These are phyloP conservation scores for Pseudogymnoascus sp. DNA, from an alignment of 2,329 filamentous ascomycete genomes.

Conservation along the genomic window DNA sequence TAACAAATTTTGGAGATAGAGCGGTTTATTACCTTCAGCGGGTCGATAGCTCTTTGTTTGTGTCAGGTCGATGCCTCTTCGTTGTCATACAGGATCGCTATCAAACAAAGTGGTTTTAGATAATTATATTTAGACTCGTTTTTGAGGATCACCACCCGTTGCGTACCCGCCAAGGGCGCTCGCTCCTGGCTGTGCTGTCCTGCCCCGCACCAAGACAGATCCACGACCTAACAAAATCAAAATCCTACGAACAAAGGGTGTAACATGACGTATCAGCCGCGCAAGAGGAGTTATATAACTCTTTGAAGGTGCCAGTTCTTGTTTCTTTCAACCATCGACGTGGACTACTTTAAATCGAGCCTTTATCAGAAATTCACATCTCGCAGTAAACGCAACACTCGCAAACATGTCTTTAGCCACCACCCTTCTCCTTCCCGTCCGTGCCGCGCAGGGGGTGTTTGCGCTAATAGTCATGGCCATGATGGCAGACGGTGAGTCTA, in stretches of 20 bases:
- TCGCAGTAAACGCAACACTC: not conserved
- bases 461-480: not conserved
- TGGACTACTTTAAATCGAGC: not conserved
- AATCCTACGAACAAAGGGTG: not conserved
- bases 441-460: not conserved
- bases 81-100: not conserved
- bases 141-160: not conserved
- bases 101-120: not conserved
- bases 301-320: not conserved
- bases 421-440: not conserved
- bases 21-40: not conserved
- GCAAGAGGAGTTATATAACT: not conserved
- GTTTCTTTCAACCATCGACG: not conserved
- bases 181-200: not conserved
- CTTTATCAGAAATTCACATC: not conserved
- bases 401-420: not conserved
- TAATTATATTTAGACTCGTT: not conserved
- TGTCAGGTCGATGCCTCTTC: not conserved
- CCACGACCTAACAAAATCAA: not conserved
- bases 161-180: not conserved
- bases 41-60: not conserved
- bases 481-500: not conserved
- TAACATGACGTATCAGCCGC: not conserved
- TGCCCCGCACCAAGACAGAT: not conserved
- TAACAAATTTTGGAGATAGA: no score